Conservation (phyloP, 2,329 filamentous ascomycete genomes). For the Colletotrichum lentis region DNA sequence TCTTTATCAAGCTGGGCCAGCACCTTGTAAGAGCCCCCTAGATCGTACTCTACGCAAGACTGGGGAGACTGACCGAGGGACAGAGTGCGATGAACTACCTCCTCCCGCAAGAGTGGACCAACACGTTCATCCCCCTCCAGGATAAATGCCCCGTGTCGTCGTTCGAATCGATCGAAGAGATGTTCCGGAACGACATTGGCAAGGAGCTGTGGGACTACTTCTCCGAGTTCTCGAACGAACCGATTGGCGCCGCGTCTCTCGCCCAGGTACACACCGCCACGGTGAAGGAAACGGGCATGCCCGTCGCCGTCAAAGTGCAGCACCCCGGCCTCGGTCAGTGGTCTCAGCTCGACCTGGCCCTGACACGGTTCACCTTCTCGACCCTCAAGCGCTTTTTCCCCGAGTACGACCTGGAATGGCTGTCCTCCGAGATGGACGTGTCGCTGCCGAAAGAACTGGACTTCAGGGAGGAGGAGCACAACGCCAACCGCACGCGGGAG, state of each 20-base stretch:
- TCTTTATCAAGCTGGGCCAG: conserved; percentile 97
- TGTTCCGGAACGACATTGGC: conserved; percentile 88
- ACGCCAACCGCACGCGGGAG: conserved; percentile 79
- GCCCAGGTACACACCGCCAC: conserved; percentile 93
- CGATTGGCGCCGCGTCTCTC: conserved; percentile 91
- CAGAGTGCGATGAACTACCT: conserved; percentile 95
- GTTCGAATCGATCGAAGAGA: conserved; percentile 81
- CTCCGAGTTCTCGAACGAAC: conserved; percentile 79
- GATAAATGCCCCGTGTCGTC: conserved; percentile 95
- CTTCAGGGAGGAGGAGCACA: conserved; percentile 84
- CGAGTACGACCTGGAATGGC: conserved; percentile 96
- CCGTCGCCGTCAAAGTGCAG: conserved; percentile 95
- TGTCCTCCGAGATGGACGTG: conserved; percentile 89
- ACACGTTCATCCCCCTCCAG: conserved; percentile 93
- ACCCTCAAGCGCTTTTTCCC: conserved; percentile 94
- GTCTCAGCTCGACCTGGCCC: conserved; percentile 83
- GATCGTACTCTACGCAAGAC: not conserved
- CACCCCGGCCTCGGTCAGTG: conserved; percentile 90
- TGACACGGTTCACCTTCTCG: conserved; percentile 89
- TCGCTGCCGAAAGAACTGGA: conserved; percentile 92
- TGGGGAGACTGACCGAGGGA: conserved; percentile 39
- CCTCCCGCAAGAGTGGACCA: conserved; percentile 89
- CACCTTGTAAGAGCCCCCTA: conserved; percentile 69
- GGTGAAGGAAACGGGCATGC: conserved; percentile 80
- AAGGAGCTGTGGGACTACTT: conserved; percentile 82